Conservation (phyloP, 2,329 filamentous ascomycete genomes). For the Akanthomyces lecanii region DNA sequence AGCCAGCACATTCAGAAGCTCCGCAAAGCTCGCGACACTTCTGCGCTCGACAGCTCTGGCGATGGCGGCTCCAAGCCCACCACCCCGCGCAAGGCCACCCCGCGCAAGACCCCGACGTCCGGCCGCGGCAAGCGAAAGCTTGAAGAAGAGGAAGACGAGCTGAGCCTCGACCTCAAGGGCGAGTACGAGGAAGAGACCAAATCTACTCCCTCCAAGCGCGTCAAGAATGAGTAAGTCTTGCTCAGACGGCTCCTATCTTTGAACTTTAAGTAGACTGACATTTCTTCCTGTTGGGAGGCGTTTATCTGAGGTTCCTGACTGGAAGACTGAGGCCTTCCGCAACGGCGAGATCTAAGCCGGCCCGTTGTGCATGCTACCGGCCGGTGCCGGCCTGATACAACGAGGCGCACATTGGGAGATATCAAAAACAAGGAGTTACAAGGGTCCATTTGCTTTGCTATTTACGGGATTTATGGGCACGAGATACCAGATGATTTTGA, state of each 20-base stretch:
- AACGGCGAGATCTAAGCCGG: background rate
- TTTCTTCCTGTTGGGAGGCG: background rate
- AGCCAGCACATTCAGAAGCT: constrained; percentile 47
- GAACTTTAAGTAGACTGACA: background rate
- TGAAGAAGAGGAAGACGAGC: constrained; percentile 19
- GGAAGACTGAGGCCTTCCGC: background rate
- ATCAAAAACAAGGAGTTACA: background rate
- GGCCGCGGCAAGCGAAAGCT: constrained; percentile 24
- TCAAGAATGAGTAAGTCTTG: constrained; percentile 16
- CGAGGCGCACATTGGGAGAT: background rate
- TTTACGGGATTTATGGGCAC: background rate
- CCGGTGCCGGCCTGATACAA: background rate
- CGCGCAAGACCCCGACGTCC: constrained; percentile 29
- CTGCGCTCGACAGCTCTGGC: constrained; percentile 22
- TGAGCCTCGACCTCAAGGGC: constrained; percentile 20
- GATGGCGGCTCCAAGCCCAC: constrained; percentile 19
- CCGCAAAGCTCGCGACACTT: constrained; percentile 32
- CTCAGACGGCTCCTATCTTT: too few species aligned
- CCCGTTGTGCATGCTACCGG: background rate
- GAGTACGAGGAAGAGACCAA: constrained; percentile 22
- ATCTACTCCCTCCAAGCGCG: constrained; percentile 24
- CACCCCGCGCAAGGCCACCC: constrained; percentile 26
- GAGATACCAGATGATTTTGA: background rate
- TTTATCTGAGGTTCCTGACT: background rate
- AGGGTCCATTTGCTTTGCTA: background rate